Evolutionary conservation across 768 basidiomycete genomes (phyloP), one percentile per base, ranked within the genome.

Genomic region (Steccherinum ochraceum): DNA sequence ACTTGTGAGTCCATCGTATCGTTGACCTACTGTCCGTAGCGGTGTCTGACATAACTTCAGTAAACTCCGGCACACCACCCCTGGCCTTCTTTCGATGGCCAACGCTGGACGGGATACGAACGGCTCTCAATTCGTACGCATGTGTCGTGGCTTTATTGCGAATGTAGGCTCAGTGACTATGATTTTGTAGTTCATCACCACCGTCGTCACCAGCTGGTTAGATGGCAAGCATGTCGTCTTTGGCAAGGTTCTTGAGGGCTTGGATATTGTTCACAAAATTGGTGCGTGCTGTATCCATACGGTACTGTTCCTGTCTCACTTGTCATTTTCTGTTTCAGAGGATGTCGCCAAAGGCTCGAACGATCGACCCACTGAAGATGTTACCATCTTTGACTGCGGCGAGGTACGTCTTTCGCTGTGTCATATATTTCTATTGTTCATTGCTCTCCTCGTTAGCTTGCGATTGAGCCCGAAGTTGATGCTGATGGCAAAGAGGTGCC

Each of bases 181-280:
- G 12, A 52, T 12, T 26, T 46, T 45, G 43, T 67, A 95, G 91
- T 97, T 97, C 72, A 95, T 97, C 64, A 90, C 86, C 69, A 95
- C 93, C 43, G 78, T 83, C 56, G 68, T 80, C 51, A 97, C 93
- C 24, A 75, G 77, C 64, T 95, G 93, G 93, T 72, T 97, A 63
- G 93, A 97, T 68, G 85, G 86, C 58, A 85, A 84, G 67, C 93
- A 95, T 60, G 92, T 96, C 62, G 94, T 97, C 35, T 96, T 97
- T 56, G 95, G 95, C 48, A 83, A 82, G 58, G 89, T 97, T 47
- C 53, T 96, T 26, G 91, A 96, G 52, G 95, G 95, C 45, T 89
- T 95, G 89, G 87, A 94, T 55, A 71, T 98, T 51, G 76, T 98
- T 30, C 64, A 72, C 52, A 67, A 70, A 10, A 92, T 98, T 50